Evolutionary conservation across 257 asterid species (phyloP).

Genomic region (Plantago ovata): DNA sequence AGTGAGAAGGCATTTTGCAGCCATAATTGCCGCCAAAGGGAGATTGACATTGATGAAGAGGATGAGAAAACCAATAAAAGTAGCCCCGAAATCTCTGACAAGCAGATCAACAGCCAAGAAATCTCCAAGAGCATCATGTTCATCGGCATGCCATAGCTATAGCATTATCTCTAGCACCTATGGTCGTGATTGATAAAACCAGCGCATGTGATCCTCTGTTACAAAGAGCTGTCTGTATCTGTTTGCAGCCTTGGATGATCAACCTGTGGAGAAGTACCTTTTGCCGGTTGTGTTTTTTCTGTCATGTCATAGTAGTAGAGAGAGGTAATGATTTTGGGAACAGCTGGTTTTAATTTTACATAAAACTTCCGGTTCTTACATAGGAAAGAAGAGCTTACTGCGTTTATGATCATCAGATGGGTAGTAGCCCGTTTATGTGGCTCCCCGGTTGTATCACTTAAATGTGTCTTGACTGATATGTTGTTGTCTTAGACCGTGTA

Average conservation of each 20-base stretch:
- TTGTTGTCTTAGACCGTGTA: constrained; percentile 5
- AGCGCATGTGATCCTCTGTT: constrained; percentile 37
- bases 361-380: neutral
- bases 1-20: constrained; percentile 97
- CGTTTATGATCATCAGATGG: constrained; percentile 5
- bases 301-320: constrained; percentile 29
- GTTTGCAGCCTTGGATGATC: constrained; percentile 44
- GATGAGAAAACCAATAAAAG: constrained; percentile 34
- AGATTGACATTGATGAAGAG: constrained; percentile 69
- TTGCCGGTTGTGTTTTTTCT: constrained; percentile 28
- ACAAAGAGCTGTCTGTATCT: constrained; percentile 47
- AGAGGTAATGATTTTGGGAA: constrained; percentile 17
- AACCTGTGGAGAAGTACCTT: constrained; percentile 15
- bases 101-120: constrained; percentile 29
- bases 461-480: neutral
- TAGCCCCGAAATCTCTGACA: constrained; percentile 29
- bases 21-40: constrained; percentile 58
- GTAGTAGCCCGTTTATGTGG: constrained; percentile 18
- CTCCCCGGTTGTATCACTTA: constrained; percentile 16
- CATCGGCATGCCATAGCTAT: constrained; percentile 7
- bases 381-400: constrained; percentile 3
- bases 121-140: constrained; percentile 39
- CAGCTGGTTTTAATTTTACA: constrained; percentile 8
- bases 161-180: constrained; percentile 20
- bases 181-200: constrained; percentile 46